Conservation (phyloP, 2,329 filamentous ascomycete genomes). For the Apiospora hydei region DNA sequence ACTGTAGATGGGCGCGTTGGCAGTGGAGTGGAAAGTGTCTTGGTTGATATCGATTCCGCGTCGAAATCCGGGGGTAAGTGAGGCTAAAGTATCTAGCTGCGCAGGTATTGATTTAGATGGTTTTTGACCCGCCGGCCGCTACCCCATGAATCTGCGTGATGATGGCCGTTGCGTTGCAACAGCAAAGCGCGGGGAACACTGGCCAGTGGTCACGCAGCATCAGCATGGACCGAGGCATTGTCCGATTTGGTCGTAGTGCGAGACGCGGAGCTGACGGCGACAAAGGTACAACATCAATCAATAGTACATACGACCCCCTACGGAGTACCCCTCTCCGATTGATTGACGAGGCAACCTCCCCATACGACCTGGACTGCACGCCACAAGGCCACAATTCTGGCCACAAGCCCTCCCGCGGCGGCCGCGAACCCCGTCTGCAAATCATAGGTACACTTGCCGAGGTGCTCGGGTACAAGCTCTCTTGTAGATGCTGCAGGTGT, state of each 20-base stretch:
- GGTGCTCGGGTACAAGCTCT: neutral
- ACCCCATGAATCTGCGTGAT: neutral
- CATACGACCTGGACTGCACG: no score
- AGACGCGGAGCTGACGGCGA: neutral
- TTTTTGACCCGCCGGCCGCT: neutral
- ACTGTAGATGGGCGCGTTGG: neutral
- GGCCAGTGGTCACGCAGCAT: neutral
- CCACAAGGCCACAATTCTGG: no score
- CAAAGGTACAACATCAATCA: neutral
- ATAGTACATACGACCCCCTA: neutral
- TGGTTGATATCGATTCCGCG: neutral
- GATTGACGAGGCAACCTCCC: no score
- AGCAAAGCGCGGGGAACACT: neutral
- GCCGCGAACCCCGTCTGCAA: neutral
- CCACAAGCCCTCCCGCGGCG: no score
- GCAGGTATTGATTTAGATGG: constrained; percentile 2
- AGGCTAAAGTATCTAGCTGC: constrained; percentile 20
- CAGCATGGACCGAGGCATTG: constrained; percentile 18
- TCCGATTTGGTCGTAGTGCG: constrained; percentile 2
- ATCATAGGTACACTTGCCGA: neutral
- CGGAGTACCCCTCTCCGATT: no score
- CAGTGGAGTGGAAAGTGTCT: neutral
- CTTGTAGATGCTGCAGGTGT: neutral
- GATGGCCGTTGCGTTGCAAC: neutral
- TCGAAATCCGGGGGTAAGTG: constrained; percentile 13